Conservation (phyloP, 306 rosid genomes). For the Arachis stenosperma region DNA sequence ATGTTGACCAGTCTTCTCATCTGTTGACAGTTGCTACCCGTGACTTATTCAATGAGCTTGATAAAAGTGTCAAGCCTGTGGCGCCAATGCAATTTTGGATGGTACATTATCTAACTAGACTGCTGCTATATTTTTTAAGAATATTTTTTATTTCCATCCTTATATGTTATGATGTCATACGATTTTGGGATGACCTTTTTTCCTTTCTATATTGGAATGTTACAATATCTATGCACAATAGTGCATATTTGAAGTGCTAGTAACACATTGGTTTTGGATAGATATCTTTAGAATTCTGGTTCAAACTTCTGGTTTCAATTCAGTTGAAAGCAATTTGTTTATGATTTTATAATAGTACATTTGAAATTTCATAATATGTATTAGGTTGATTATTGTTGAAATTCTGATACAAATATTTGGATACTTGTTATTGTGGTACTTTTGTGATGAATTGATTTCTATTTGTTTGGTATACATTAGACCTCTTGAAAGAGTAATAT, state of each 20-base stretch:
- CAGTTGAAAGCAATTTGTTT: background rate
- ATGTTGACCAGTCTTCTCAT: conserved; percentile 94
- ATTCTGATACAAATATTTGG: conserved; percentile 14
- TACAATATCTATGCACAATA: conserved; percentile 10
- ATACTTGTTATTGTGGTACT: conserved; percentile 11
- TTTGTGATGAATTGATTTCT: conserved; percentile 11
- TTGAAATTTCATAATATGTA: background rate
- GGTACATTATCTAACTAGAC: conserved; percentile 55
- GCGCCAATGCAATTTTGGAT: conserved; percentile 99
- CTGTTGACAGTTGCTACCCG: conserved; percentile 89
- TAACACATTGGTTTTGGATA: background rate
- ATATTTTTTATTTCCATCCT: background rate
- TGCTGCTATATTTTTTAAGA: conserved; percentile 9
- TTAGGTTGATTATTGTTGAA: conserved; percentile 16
- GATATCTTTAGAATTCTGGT: conserved; percentile 24
- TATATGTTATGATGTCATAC: background rate
- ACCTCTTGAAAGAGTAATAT: background rate
- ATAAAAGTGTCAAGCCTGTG: conserved; percentile 88
- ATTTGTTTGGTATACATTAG: conserved; percentile 9
- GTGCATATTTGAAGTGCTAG: background rate
- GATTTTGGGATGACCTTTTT: conserved; percentile 14
- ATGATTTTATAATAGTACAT: background rate
- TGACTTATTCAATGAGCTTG: conserved; percentile 86
- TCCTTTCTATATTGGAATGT: background rate
- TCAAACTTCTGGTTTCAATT: conserved; percentile 19